Evolutionary conservation across 805 yeast genomes (phyloP), one percentile per base, ranked within the genome.

Genomic region (Candida quercuum): DNA sequence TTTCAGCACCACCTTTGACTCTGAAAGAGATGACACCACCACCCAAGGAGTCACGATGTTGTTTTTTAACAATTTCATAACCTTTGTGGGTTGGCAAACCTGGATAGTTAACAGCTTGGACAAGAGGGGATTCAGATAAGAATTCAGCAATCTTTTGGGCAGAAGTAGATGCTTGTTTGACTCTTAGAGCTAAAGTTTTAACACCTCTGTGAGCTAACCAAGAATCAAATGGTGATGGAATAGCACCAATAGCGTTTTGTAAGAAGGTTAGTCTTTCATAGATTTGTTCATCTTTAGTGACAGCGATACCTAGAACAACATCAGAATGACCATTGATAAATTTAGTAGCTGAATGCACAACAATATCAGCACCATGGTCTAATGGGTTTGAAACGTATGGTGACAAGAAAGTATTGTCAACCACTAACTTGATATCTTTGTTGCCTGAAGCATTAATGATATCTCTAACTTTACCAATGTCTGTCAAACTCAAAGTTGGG

Each of bases 171-270:
- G 93, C 81, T 52, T 81, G 84, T 54, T 76, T 72, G 28, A 77
- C 82, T 61, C 96, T 76, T 63, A 86, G 69, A 56, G 85, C 93
- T 56, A 86, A 70, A 29, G 95, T 86, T 72, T 84, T 86, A 57
- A 86, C 71, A 57, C 95, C 95, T 61, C 96, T 75, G 71, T 86
- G 95, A 39, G 94, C 89, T 61, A 86, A 78, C 95, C 95, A 86
- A 29, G 87, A 74, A 66, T 87, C 95, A 60, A 86, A 87, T 37
- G 95, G 86, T 16, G 94, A 84, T 47, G 95, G 94, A 46, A 86
- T 75, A 20, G 94, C 87, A 45, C 95, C 96, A 52, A 84, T 69
- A 47, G 95, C 94, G 54, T 86, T 86, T 64, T 86, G 95, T 61
- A 86, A 71, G 69, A 84, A 86, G 43, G 84, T 71, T 63, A 80